Conservation (phyloP, 768 basidiomycete species). For the Daedaleopsis nitida region DNA sequence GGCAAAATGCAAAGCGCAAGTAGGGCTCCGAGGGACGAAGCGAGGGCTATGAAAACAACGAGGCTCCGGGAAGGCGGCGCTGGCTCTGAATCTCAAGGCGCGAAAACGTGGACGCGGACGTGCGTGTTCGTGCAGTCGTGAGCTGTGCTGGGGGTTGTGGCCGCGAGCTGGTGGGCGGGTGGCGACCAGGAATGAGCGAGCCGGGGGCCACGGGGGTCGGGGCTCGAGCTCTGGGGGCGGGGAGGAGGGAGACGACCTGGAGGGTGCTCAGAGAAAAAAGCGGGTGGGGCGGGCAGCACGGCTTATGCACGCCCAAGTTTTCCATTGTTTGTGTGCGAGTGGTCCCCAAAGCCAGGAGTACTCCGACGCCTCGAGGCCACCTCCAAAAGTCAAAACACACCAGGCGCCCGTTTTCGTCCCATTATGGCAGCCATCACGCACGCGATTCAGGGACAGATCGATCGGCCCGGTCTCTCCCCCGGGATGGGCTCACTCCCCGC, state of each 20-base stretch:
- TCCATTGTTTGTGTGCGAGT: constrained; percentile 23
- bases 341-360: constrained; percentile 16
- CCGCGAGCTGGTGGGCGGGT: not conserved
- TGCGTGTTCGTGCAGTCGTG: constrained; percentile 7
- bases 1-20: not conserved
- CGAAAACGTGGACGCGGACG: constrained; percentile 6
- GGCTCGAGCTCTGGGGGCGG: constrained; percentile 2
- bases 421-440: not conserved
- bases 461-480: constrained; percentile 15
- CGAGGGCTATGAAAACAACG: constrained; percentile 17
- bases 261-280: constrained; percentile 17
- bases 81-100: constrained; percentile 2
- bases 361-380: constrained; percentile 19
- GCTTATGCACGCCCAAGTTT: constrained; percentile 16
- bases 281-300: not conserved
- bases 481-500: not conserved
- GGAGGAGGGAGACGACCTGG: constrained; percentile 15
- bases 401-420: constrained; percentile 3
- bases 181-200: constrained; percentile 2
- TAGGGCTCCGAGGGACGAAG: not conserved
- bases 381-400: not conserved
- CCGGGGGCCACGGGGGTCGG: constrained; percentile 12
- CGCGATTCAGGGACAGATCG: constrained; percentile 15
- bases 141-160: not conserved
- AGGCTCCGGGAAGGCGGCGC: constrained; percentile 16